Evolutionary conservation across 768 basidiomycete species (phyloP), one percentile per base, ranked within the genome.

Genomic region (Trametes maxima): DNA sequence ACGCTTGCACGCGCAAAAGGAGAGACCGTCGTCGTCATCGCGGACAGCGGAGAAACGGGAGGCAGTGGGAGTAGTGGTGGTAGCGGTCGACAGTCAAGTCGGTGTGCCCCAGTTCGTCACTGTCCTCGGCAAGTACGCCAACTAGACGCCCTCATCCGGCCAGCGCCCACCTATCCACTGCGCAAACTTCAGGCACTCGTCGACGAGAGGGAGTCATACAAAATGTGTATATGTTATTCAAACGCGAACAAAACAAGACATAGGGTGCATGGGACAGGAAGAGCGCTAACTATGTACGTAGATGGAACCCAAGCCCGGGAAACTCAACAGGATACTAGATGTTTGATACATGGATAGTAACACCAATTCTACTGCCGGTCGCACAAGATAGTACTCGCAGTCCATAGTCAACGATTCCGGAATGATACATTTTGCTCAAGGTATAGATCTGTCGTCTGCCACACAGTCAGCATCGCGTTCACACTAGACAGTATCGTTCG

Each of bases 1-100:
- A 75, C 73, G 57, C 70, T 75, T 56, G 69, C 70, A 57, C 77
- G 76, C 19, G 78, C 78, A 56, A 79, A 79, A 8, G 78, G 78
- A 17, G 78, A 79, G 21, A 75, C 75, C 46, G 77, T 76, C 22
- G 77, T 74, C 73, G 75, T 77, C 49, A 57, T 57, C 57, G 57
- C 35, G 57, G 53, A 19, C 22, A 0, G 37, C 17, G 7, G 28
- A 35, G 28, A 24, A 16, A 21, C 43, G 35, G 50, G 37, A 25
- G 36, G 43, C 11, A 24, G 21, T 19, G 53, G 25, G 17, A 40
- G 49, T 11, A 54, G 46, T 21, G 54, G 50, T 62, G 54, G 44
- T 42, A 33, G 45, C 42, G 43, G 21, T 48, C 39, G 37, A 24
- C 44, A 43, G 28, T 2, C 36, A 22, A 37, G 16, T 17, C 17